Percentiles rank a stretch among this genome's conserved stretches.
Conservation (phyloP, 2,329 filamentous ascomycete species). For the Ceratocystis diversiconidia region DNA sequence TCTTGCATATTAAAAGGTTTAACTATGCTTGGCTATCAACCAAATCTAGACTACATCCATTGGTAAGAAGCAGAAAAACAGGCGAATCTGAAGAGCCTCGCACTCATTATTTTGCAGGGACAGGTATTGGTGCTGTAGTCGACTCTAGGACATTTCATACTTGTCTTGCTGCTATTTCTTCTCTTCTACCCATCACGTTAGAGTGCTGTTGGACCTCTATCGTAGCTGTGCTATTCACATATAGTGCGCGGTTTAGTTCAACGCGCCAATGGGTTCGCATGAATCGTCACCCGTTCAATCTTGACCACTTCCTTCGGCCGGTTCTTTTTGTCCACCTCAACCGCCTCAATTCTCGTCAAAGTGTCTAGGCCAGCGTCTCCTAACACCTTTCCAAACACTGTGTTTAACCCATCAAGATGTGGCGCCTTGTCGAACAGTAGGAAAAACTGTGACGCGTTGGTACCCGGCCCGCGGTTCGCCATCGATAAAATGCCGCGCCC, state of each 20-base stretch:
- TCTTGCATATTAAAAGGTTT: neutral
- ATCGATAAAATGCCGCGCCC: slow-evolving; percentile 58
- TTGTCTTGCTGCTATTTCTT: neutral
- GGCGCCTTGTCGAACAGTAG: slow-evolving; percentile 62
- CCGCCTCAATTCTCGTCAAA: slow-evolving; percentile 54
- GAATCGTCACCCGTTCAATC: slow-evolving; percentile 58
- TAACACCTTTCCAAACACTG: slow-evolving; percentile 64
- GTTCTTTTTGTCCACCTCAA: slow-evolving; percentile 65
- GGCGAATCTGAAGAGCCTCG: neutral
- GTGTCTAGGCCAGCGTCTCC: slow-evolving; percentile 50
- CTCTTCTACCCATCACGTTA: neutral
- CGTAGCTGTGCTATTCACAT: neutral
- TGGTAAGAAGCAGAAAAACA: neutral
- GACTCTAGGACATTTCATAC: neutral
- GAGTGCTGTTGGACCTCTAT: slow-evolving; percentile 13
- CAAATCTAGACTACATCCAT: neutral
- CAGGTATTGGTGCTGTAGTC: neutral
- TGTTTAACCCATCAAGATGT: slow-evolving; percentile 73
- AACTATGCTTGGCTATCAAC: neutral
- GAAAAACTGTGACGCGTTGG: slow-evolving; percentile 72
- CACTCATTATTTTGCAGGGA: too few relatives aligned
- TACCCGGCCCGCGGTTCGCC: slow-evolving; percentile 62
- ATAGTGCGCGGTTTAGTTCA: slow-evolving; percentile 24
- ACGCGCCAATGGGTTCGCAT: slow-evolving; percentile 64
- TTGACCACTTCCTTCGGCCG: slow-evolving; percentile 51